Conservation (phyloP, 495 filamentous ascomycete species). For the Neurospora sp. region DNA sequence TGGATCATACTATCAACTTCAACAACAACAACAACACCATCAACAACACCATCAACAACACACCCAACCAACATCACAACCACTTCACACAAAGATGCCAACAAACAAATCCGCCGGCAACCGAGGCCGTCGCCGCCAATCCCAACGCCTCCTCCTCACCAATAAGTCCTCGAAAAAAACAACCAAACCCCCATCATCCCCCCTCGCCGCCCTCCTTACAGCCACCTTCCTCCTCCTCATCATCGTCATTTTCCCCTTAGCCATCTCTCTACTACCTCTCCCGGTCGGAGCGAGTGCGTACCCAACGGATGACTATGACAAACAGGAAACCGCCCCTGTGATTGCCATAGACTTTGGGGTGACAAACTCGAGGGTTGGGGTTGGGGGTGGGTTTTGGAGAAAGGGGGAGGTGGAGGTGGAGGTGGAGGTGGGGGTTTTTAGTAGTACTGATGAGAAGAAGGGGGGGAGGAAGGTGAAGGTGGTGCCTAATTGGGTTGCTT, state of each 20-base stretch:
- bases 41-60: background rate
- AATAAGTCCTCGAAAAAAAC: background rate
- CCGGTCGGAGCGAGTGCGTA: background rate
- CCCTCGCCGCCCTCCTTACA: background rate
- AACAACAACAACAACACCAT: constrained; percentile 9
- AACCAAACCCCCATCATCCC: background rate
- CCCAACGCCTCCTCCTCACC: background rate
- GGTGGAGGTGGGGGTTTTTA: constrained; percentile 62
- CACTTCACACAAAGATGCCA: background rate
- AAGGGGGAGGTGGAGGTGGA: constrained; percentile 86
- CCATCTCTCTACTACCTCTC: background rate
- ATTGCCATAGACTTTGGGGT: constrained; percentile 98
- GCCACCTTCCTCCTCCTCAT: background rate
- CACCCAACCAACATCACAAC: background rate
- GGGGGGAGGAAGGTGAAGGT: no score
- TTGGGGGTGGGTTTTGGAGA: constrained; percentile 57
- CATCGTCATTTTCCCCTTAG: background rate
- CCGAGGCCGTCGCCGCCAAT: background rate
- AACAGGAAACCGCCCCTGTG: constrained; percentile 32
- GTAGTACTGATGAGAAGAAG: constrained; percentile 38
- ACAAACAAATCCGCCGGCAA: background rate
- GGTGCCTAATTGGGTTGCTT: constrained; percentile 84
- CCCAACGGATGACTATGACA: background rate
- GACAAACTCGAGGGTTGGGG: constrained; percentile 94
- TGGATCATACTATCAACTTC: constrained; percentile 50